Evolutionary conservation across 371 early-diverging fungal genomes (phyloP).

Genomic region (Apophysomyces elegans): DNA sequence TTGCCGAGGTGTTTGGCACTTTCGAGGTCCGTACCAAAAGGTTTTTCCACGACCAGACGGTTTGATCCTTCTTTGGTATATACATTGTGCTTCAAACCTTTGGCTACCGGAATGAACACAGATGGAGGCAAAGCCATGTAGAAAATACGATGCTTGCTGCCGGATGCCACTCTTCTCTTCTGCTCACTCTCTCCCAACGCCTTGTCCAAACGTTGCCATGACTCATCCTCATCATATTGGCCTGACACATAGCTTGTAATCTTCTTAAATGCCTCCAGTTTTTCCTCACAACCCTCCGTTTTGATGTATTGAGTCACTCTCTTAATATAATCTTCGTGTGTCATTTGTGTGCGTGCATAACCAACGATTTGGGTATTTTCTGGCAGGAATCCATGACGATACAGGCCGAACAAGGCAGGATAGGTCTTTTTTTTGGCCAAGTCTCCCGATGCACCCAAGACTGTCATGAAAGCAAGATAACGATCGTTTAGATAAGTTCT

Average conservation of each 20-base stretch:
- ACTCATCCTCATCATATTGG: conserved; percentile 83
- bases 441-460: conserved; percentile 91
- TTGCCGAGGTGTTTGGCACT: conserved; percentile 71
- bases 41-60: conserved; percentile 95
- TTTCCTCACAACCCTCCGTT: conserved; percentile 20
- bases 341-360: conserved; percentile 93
- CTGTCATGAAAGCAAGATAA: conserved; percentile 33
- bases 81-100: conserved; percentile 71
- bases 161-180: conserved; percentile 25
- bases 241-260: conserved; percentile 87
- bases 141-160: conserved; percentile 63
- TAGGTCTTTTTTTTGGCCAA: conserved; percentile 98
- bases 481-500: background rate
- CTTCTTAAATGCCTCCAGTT: conserved; percentile 73
- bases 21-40: conserved; percentile 93
- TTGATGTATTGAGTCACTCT: conserved; percentile 84
- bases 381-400: conserved; percentile 77
- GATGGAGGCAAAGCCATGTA: conserved; percentile 98
- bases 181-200: conserved; percentile 59
- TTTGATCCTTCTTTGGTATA: conserved; percentile 69
- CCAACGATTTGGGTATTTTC: conserved; percentile 85
- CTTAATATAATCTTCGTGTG: conserved; percentile 77
- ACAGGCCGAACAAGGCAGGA: conserved; percentile 92
- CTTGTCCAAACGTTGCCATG: conserved; percentile 70
- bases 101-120: conserved; percentile 87